Conservation (phyloP, 345 rosid species). For the Salix suchowensis region DNA sequence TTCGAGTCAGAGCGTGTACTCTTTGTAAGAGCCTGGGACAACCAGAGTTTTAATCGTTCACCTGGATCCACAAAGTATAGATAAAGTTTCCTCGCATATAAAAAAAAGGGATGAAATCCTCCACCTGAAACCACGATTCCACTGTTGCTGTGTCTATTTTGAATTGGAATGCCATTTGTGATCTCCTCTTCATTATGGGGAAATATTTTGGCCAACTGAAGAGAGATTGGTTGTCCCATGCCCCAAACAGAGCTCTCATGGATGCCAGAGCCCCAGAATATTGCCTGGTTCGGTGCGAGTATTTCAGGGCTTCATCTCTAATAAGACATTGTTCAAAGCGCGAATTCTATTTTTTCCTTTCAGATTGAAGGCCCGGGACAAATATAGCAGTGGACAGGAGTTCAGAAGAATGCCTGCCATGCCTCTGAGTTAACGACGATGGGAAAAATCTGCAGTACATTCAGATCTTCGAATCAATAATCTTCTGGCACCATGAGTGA, state of each 20-base stretch:
- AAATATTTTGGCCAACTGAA: background rate
- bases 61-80: accelerated
- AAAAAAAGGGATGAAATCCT: background rate
- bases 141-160: background rate
- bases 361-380: background rate
- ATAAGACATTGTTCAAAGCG: background rate
- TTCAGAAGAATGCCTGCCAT: background rate
- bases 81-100: too few relatives aligned
- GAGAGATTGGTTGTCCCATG: background rate
- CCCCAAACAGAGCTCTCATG: background rate
- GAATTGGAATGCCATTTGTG: background rate
- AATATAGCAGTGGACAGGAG: background rate
- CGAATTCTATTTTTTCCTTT: background rate
- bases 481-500: background rate
- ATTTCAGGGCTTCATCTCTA: background rate
- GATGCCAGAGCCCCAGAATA: background rate
- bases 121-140: background rate
- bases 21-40: too few relatives aligned
- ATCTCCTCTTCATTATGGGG: background rate
- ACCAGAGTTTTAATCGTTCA: too few relatives aligned
- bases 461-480: background rate
- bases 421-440: background rate
- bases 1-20: too few relatives aligned
- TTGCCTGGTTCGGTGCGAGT: background rate
- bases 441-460: background rate